phyloP scores from a whole-genome alignment of 345 rosid genomes.

The Salix arbutifolia region DNA sequence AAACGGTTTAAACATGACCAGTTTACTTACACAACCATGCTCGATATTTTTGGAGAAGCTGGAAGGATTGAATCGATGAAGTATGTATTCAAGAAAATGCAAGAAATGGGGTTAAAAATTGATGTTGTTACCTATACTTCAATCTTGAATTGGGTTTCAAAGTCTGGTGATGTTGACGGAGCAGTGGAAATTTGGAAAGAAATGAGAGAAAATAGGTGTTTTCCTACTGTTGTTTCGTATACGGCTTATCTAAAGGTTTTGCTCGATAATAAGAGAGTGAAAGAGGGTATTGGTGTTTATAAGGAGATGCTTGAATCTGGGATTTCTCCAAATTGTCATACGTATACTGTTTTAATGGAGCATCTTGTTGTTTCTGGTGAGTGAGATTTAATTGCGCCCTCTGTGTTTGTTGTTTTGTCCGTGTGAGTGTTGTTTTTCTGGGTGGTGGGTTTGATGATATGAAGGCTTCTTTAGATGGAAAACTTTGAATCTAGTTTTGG shows the following conservation, averaged over 20 bases:
- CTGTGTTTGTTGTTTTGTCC: conserved; percentile 41
- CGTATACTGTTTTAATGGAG: conserved; percentile 83
- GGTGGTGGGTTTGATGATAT: neutral
- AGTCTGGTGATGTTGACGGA: conserved; percentile 56
- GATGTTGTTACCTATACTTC: conserved; percentile 79
- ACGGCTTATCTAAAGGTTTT: conserved; percentile 82
- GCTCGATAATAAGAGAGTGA: conserved; percentile 48
- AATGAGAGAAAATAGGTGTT: conserved; percentile 51
- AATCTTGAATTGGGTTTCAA: conserved; percentile 74
- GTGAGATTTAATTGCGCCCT: conserved; percentile 20
- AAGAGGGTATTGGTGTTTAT: conserved; percentile 61
- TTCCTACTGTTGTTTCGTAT: conserved; percentile 67
- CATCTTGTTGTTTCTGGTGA: conserved; percentile 57
- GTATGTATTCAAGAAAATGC: conserved; percentile 56
- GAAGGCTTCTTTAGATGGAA: neutral
- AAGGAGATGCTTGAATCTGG: conserved; percentile 65
- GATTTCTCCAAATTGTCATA: conserved; percentile 64
- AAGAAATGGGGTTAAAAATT: conserved; percentile 48
- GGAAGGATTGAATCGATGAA: conserved; percentile 67
- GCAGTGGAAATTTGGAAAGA: conserved; percentile 65
- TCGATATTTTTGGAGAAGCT: conserved; percentile 88
- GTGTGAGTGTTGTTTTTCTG: neutral
- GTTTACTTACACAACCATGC: conserved; percentile 88
- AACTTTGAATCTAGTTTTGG: neutral
- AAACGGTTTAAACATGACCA: conserved; percentile 76